Percentiles rank a stretch among this genome's conserved stretches.
Conservation (phyloP, 805 yeast species). For the Metschnikowia lunata region DNA sequence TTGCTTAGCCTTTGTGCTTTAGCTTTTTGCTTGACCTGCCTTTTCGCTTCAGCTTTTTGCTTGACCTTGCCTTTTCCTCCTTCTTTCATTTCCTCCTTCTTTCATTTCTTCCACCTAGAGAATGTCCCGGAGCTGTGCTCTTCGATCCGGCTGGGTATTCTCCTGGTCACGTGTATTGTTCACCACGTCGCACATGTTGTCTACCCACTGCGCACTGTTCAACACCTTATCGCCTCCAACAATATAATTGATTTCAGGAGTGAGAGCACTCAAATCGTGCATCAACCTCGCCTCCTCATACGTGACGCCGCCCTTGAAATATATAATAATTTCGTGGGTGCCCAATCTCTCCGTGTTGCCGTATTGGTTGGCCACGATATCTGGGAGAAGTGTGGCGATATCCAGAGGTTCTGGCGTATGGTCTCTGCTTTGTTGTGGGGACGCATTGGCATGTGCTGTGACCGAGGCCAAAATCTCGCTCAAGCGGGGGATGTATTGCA, state of each 20-base stretch:
- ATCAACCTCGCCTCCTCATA: constrained; percentile 87
- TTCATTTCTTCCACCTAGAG: constrained; percentile 10
- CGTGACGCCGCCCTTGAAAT: constrained; percentile 84
- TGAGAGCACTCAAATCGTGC: constrained; percentile 59
- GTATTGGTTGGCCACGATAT: constrained; percentile 26
- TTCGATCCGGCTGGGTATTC: constrained; percentile 28
- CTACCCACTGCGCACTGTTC: constrained; percentile 35
- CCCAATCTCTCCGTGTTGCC: constrained; percentile 26
- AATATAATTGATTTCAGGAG: constrained; percentile 57
- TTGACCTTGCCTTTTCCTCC: too few species aligned
- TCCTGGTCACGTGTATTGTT: constrained; percentile 14
- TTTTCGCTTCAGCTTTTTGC: too few species aligned
- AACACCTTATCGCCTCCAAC: constrained; percentile 63
- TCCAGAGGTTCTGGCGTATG: constrained; percentile 8
- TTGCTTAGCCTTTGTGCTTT: too few species aligned
- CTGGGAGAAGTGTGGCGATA: constrained; percentile 38
- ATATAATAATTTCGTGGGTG: constrained; percentile 64
- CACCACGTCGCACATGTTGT: constrained; percentile 29
- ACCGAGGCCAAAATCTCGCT: constrained; percentile 34
- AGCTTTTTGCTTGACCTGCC: too few species aligned
- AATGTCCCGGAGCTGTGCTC: constrained; percentile 37
- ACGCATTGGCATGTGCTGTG: constrained; percentile 8
- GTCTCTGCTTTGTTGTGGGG: constrained; percentile 7
- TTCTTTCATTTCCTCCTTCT: too few species aligned
- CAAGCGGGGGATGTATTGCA: constrained; percentile 85